phyloP scores from a whole-genome alignment of 768 basidiomycete species.

The Lactifluus volemus region DNA sequence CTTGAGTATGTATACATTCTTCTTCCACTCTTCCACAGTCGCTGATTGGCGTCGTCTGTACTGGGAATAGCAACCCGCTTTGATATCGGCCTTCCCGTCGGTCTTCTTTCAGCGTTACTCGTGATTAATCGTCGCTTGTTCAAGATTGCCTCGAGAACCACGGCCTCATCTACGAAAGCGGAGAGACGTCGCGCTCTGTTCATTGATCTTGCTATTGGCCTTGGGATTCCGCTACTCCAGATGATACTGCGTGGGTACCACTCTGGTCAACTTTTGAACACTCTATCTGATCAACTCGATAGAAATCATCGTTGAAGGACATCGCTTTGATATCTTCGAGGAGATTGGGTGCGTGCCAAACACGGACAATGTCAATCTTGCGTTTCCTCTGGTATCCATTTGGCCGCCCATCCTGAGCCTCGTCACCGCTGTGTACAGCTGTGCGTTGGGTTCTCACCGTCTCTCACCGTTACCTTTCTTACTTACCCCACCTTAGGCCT shows the following conservation, averaged over 20 bases:
- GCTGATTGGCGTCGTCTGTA: not conserved
- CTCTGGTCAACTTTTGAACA: not conserved
- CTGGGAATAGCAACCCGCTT: constrained; percentile 25
- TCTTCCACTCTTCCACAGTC: not conserved
- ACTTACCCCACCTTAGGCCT: constrained; percentile 13
- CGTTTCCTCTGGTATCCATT: constrained; percentile 27
- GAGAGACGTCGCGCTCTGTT: constrained; percentile 8
- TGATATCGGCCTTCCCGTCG: constrained; percentile 22
- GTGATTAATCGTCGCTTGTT: constrained; percentile 32
- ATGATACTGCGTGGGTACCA: constrained; percentile 26
- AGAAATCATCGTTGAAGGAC: constrained; percentile 53
- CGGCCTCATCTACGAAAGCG: not conserved
- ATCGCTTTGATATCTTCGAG: constrained; percentile 52
- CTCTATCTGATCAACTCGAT: not conserved
- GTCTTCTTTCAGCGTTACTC: constrained; percentile 28
- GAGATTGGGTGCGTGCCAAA: constrained; percentile 45
- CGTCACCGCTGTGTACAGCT: constrained; percentile 26
- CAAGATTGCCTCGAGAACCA: constrained; percentile 17
- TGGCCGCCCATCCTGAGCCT: constrained; percentile 24
- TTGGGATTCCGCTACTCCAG: constrained; percentile 19
- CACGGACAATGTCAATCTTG: constrained; percentile 32
- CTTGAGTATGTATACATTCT: constrained; percentile 33
- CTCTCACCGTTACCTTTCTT: not conserved
- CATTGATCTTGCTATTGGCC: constrained; percentile 9
- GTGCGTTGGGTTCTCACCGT: constrained; percentile 21